Evolutionary conservation across 306 rosid species (phyloP), one percentile per base, ranked within the genome.

Genomic region (Sechiopsis laciniata): DNA sequence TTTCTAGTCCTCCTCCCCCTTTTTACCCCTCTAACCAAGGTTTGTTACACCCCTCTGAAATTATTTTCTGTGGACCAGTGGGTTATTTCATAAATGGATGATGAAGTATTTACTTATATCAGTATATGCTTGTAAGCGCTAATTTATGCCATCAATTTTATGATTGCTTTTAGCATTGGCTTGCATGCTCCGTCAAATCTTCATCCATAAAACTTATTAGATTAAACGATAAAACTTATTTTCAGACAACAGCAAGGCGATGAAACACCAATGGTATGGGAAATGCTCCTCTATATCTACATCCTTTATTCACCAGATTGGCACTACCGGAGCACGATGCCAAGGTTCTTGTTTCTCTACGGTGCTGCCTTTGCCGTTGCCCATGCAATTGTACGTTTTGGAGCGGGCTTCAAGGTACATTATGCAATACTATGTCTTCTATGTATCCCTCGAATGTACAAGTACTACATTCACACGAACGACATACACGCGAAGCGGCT

Each of bases 201-300:
- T n/a, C n/a, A n/a, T n/a, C n/a, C n/a, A n/a, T n/a, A n/a, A n/a
- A n/a, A n/a, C n/a, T n/a, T n/a, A n/a, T n/a, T n/a, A n/a, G n/a
- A 67, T 46, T 67, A 4, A 22, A 67, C 3, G 1, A 5, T 67
- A 19, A 2, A 67, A 67, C 20, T 48, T 50, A 6, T 61, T 69
- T 87, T 48, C 88, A 91, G 97, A 84, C 96, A 91, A 83, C 96
- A 89, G 63, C 93, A 91, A 76, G 85, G 97, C 0, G 96, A 89
- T 68, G 97, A 91, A 83, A 91, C 93, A 60, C 97, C 97, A 0
- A 87, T 91, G 97, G 89, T 91, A 64, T 91, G 97, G 97, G 97
- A 91, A 78, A 84, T 91, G 83, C 91, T 91, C 48, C 80, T 91
- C 19, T 91, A 89, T 78, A 71, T 91, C 81, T 91, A 89, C 91